Percentiles rank a stretch among this genome's conserved stretches.
phyloP scores from a whole-genome alignment of 2,329 filamentous ascomycete species.

The Herpotrichia juniperi region DNA sequence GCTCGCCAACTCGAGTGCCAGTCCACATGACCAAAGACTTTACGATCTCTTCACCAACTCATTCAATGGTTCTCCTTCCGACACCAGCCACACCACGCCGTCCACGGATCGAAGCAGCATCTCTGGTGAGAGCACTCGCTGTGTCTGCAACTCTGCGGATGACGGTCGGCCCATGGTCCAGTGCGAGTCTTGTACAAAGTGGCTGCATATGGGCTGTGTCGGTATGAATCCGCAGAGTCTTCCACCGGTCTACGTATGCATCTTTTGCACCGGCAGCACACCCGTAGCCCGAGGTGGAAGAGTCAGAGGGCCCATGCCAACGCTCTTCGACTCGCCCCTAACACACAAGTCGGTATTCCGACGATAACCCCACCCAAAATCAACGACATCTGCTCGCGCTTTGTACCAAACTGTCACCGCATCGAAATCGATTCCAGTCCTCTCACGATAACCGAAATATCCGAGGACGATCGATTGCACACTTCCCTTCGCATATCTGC shows the following conservation, averaged over 20 bases:
- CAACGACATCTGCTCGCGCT: not conserved
- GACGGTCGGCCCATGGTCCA: conserved; percentile 65
- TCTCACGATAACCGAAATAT: conserved; percentile 18
- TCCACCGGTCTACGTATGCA: conserved; percentile 48
- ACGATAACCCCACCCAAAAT: conserved; percentile 16
- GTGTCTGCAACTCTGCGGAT: conserved; percentile 62
- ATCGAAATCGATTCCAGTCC: conserved; percentile 6
- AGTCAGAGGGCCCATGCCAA: conserved; percentile 34
- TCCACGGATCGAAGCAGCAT: conserved; percentile 60
- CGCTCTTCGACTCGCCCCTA: conserved; percentile 35
- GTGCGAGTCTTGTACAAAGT: conserved; percentile 69
- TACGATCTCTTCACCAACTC: conserved; percentile 47
- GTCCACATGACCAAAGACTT: conserved; percentile 24
- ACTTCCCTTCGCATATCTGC: conserved; percentile 10
- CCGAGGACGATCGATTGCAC: conserved; percentile 12
- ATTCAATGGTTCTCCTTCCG: conserved; percentile 52
- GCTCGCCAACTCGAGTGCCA: conserved; percentile 23
- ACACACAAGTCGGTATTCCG: conserved; percentile 39
- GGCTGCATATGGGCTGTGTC: conserved; percentile 65
- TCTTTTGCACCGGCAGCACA: conserved; percentile 48
- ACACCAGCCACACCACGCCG: conserved; percentile 57
- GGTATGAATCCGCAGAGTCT: conserved; percentile 58
- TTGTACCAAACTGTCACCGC: not conserved
- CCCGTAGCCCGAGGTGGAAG: conserved; percentile 40
- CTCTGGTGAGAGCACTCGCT: conserved; percentile 59